phyloP scores from a whole-genome alignment of 2,329 filamentous ascomycete genomes.

The Colletotrichum spaethianum region DNA sequence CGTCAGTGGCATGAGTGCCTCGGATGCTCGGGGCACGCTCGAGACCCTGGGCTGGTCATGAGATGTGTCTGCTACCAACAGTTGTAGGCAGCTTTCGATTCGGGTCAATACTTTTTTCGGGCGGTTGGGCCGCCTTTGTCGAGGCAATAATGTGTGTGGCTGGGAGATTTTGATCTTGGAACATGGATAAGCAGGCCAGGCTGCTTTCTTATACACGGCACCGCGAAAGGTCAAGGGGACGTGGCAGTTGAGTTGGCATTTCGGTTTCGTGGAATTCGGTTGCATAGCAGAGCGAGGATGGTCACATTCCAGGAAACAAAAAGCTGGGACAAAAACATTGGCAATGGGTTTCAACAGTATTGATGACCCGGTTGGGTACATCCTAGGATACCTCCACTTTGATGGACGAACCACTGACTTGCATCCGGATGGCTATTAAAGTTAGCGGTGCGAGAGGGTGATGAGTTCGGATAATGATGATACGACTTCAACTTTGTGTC shows the following conservation, averaged over 20 bases:
- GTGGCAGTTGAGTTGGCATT: slow-evolving; percentile 15
- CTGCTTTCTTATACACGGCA: slow-evolving; percentile 16
- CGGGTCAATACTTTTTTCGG: not conserved
- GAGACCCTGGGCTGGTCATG: slow-evolving; percentile 71
- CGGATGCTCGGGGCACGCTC: slow-evolving; percentile 69
- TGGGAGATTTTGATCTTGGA: not conserved
- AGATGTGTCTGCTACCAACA: not conserved
- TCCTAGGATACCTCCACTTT: slow-evolving; percentile 12
- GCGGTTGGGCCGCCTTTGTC: not conserved
- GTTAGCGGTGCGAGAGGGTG: not conserved
- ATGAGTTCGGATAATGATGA: slow-evolving; percentile 24
- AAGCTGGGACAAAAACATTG: slow-evolving; percentile 28
- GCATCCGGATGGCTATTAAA: not conserved
- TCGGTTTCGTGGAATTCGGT: slow-evolving; percentile 37
- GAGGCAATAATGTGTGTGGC: slow-evolving; percentile 1
- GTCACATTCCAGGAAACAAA: slow-evolving; percentile 26
- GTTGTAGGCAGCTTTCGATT: not conserved
- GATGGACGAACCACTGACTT: not conserved
- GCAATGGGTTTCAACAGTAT: slow-evolving; percentile 26
- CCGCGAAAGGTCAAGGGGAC: not conserved
- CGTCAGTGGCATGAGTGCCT: slow-evolving; percentile 67
- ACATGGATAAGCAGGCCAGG: not conserved
- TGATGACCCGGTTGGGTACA: slow-evolving; percentile 14
- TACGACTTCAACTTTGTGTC: slow-evolving; percentile 3
- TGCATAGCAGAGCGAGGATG: slow-evolving; percentile 43